Evolutionary conservation across 2,329 filamentous ascomycete species (phyloP), one percentile per base, ranked within the genome.

Genomic region (Rhynchosporium secalis): DNA sequence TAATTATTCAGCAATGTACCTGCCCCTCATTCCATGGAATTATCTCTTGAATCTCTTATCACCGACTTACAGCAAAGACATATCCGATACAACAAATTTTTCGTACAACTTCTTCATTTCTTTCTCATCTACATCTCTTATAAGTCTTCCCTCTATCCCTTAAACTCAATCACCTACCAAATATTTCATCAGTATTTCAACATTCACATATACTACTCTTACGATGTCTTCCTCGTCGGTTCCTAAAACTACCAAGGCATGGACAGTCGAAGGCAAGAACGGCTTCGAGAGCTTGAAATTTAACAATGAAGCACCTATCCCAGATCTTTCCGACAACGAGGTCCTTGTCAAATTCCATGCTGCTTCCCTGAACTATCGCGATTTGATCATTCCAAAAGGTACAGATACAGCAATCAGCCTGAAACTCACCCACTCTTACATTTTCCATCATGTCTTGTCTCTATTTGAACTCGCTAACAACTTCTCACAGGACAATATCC

Each of bases 291-390:
- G 74, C 58, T 73, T 83, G 56, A 80, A 79, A 66, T 73, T 80
- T 65, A 73, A 79, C 56, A 20, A 64, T 71, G 10, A 71, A 77
- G 52, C 8, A 76, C 77, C 55, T 6, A 48, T 75, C 10, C 69
- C 67, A 36, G 69, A 80, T 63, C 63, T 83, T 3, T 80, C 78
- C 4, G 81, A 83, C 60, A 79, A 81, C 58, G 82, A 85, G 62
- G 81, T 85, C 20, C 76, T 85, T 9, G 81, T 85, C 66, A 83
- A 82, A 69, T 75, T 77, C 29, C 72, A 75, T 55, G 73, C 73
- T 29, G 76, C 75, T 9, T 77, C 76, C 33, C 64, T 78, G 40
- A 78, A 78, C 63, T 78, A 76, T 65, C 72, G 76, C 45, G 76
- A 78, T 62, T 62, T 78, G 47, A 69, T 73, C 31, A 74, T 77